phyloP scores from a whole-genome alignment of 495 filamentous ascomycete species.

The Chaetomium cochliodes region DNA sequence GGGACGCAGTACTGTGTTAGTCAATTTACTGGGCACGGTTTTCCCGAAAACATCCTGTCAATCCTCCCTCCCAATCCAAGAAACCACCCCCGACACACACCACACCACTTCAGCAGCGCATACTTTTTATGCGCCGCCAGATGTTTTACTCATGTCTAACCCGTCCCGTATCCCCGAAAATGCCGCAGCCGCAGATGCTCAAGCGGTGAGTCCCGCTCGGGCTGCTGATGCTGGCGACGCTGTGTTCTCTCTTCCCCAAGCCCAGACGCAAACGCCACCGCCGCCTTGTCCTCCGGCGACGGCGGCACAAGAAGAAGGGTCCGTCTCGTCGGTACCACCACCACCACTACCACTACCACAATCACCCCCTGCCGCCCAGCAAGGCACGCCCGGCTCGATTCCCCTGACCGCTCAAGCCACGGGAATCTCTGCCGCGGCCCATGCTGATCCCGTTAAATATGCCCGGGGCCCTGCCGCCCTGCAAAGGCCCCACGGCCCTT shows the following conservation, averaged over 20 bases:
- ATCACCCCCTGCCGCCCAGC: conserved; percentile 30
- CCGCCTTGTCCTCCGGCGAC: conserved; percentile 21
- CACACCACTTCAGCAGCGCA: conserved; percentile 13
- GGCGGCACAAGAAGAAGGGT: conserved; percentile 24
- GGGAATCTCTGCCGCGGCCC: conserved; percentile 29
- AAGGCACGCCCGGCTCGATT: conserved; percentile 31
- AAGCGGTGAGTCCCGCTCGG: conserved; percentile 47
- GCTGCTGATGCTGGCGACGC: conserved; percentile 31
- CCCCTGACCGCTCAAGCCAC: conserved; percentile 29
- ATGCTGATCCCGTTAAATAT: conserved; percentile 50
- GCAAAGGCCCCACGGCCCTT: conserved; percentile 46
- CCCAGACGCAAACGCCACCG: conserved; percentile 12
- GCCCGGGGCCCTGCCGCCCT: conserved; percentile 41
- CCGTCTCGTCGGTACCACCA: conserved; percentile 34
- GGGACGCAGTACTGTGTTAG: background rate
- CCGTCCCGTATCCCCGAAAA: conserved; percentile 45
- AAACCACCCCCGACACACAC: conserved; percentile 1
- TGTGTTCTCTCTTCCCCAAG: conserved; percentile 10
- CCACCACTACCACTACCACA: conserved; percentile 30
- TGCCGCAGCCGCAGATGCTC: conserved; percentile 51
- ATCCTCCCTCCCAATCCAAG: background rate
- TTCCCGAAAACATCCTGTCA: background rate
- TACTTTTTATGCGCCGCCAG: conserved; percentile 37
- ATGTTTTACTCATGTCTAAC: conserved; percentile 55
- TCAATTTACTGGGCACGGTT: conserved; percentile 6